These are phyloP conservation scores for Cinnamomum micranthum DNA, from an alignment of 164 flowering plant genomes.

Conservation along the genomic window DNA sequence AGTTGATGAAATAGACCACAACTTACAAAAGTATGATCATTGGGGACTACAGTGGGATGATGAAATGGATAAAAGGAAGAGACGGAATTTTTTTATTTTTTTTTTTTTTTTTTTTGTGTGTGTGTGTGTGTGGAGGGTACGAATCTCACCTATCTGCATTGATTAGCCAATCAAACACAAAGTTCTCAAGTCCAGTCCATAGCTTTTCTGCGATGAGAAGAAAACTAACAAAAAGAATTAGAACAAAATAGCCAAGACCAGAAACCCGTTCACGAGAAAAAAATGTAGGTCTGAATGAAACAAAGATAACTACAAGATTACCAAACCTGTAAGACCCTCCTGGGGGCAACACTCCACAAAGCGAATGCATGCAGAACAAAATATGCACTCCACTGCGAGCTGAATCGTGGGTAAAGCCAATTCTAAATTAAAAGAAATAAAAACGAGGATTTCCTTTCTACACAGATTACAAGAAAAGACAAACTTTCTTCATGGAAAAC, in stretches of 20 bases:
- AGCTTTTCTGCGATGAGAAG: slow-evolving; percentile 68
- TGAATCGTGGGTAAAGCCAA: slow-evolving; percentile 22
- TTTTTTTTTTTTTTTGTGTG: too few species aligned
- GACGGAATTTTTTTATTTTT: too few species aligned
- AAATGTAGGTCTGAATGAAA: not conserved
- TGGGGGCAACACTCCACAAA: slow-evolving; percentile 98
- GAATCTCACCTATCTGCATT: slow-evolving; percentile 87
- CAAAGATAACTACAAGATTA: not conserved
- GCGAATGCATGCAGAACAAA: slow-evolving; percentile 98
- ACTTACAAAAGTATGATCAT: not conserved
- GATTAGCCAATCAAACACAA: slow-evolving; percentile 97
- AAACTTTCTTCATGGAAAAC: too few species aligned
- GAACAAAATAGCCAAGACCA: not conserved
- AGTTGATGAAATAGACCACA: not conserved
- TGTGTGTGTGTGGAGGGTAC: not conserved
- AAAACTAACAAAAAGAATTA: slow-evolving; percentile 1
- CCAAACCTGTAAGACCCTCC: slow-evolving; percentile 91
- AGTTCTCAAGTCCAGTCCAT: slow-evolving; percentile 97
- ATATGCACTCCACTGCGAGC: slow-evolving; percentile 99
- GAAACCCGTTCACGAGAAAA: not conserved
- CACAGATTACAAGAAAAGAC: not conserved
- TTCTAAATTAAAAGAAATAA: not conserved
- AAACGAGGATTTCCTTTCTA: not conserved
- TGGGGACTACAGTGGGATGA: not conserved
- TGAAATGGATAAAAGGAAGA: not conserved